Percentiles rank a stretch among this genome's conserved stretches.
Evolutionary conservation across 805 yeast species (phyloP).

Genomic region (Kuraishia cidri): DNA sequence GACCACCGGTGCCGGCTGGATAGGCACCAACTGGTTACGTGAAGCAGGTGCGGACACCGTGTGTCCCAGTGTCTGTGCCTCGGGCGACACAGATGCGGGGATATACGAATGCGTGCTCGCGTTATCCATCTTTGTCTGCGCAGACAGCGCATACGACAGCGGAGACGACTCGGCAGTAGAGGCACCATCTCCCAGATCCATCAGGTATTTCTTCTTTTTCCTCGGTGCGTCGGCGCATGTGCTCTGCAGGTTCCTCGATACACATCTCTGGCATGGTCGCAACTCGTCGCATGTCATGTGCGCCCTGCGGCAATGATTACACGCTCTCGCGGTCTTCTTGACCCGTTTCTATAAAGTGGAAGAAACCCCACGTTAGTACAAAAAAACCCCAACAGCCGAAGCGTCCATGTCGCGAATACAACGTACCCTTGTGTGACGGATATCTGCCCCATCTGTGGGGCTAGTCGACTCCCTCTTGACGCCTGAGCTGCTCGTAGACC

Average conservation of each 20-base stretch:
- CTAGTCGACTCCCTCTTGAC: too few species aligned
- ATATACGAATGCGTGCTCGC: too few species aligned
- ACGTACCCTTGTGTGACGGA: too few species aligned
- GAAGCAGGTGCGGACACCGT: not conserved
- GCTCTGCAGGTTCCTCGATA: conserved; percentile 53
- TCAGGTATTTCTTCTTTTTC: conserved; percentile 72
- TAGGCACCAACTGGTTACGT: not conserved
- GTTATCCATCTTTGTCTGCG: not conserved
- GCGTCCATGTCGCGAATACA: too few species aligned
- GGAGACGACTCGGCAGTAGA: not conserved
- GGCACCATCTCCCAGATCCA: conserved; percentile 38
- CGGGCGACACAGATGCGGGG: too few species aligned
- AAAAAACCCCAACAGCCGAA: too few species aligned
- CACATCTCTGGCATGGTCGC: conserved; percentile 63
- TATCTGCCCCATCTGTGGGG: too few species aligned
- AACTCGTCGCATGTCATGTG: conserved; percentile 84
- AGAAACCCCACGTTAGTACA: too few species aligned
- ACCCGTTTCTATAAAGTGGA: not conserved
- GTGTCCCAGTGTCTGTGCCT: not conserved
- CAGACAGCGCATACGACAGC: not conserved
- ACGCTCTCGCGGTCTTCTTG: conserved; percentile 75
- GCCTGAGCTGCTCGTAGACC: too few species aligned
- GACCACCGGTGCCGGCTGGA: not conserved
- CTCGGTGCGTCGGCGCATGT: conserved; percentile 88
- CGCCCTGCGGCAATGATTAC: conserved; percentile 83